Conservation (phyloP, 2,329 filamentous ascomycete species). For the Xylariaceae sp. region DNA sequence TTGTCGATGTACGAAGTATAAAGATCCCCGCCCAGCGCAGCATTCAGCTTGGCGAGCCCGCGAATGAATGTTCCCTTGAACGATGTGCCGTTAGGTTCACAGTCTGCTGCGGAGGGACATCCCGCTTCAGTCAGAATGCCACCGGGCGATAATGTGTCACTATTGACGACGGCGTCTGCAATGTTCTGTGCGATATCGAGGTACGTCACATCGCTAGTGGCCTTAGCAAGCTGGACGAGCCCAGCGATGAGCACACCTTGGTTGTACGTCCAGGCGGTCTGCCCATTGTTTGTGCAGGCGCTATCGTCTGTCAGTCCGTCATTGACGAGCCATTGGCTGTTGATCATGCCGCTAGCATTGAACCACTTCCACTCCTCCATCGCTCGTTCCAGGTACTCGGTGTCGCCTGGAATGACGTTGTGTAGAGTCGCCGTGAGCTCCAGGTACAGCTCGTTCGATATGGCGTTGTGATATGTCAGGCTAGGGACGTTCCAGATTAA, state of each 20-base stretch:
- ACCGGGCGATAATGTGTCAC: conserved; percentile 34
- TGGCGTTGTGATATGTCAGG: conserved; percentile 40
- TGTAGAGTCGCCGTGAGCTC: conserved; percentile 43
- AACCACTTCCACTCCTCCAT: conserved; percentile 44
- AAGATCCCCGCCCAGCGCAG: conserved; percentile 38
- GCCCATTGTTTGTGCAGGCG: conserved; percentile 30
- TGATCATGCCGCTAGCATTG: conserved; percentile 39
- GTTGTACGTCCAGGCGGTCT: conserved; percentile 45
- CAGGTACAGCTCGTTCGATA: conserved; percentile 48
- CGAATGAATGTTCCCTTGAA: conserved; percentile 65
- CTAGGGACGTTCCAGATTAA: conserved; percentile 45
- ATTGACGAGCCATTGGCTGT: conserved; percentile 38
- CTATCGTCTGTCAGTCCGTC: conserved; percentile 39
- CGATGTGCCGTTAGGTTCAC: conserved; percentile 40
- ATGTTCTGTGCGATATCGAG: conserved; percentile 24
- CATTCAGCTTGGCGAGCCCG: conserved; percentile 51
- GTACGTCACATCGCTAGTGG: conserved; percentile 28
- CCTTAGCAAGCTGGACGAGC: conserved; percentile 50
- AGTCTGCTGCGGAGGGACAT: conserved; percentile 32
- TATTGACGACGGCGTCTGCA: conserved; percentile 32
- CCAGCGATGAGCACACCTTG: conserved; percentile 61
- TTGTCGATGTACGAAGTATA: conserved; percentile 46
- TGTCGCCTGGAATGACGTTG: conserved; percentile 37
- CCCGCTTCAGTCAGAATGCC: conserved; percentile 43
- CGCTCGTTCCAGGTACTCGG: conserved; percentile 39